Evolutionary conservation across 805 yeast species (phyloP).

Genomic region (Middelhovenomyces tepae): DNA sequence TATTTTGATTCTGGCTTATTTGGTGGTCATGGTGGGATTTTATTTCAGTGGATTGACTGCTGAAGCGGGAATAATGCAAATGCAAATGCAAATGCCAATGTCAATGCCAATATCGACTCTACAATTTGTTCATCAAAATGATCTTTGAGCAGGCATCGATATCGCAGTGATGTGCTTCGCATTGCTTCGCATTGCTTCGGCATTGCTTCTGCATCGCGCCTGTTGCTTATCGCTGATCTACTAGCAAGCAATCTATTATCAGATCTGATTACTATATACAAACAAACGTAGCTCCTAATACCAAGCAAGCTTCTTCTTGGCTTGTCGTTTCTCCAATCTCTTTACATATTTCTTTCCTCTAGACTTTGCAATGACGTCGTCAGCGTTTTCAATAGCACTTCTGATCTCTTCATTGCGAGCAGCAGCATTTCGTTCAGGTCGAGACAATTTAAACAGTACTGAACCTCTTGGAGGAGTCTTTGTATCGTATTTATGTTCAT

Average conservation of each 20-base stretch:
- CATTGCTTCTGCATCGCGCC: no score
- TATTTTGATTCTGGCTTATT: slow-evolving; percentile 68
- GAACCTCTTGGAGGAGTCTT: slow-evolving; percentile 73
- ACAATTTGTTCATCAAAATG: no score
- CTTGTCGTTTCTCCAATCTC: slow-evolving; percentile 37
- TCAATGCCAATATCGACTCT: no score
- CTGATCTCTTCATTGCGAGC: slow-evolving; percentile 48
- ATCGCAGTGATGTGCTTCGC: no score
- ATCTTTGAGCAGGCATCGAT: no score
- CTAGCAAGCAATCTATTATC: no score
- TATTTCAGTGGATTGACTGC: slow-evolving; percentile 46
- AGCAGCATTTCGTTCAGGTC: slow-evolving; percentile 56
- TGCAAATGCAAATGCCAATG: no score
- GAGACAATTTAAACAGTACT: slow-evolving; percentile 66
- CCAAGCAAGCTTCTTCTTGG: slow-evolving; percentile 31
- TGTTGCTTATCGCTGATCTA: no score
- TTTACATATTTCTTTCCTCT: slow-evolving; percentile 45
- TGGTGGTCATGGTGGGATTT: slow-evolving; percentile 72
- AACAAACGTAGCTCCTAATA: slow-evolving; percentile 17
- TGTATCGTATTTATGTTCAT: slow-evolving; percentile 62
- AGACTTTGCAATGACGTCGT: slow-evolving; percentile 52
- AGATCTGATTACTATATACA: slow-evolving; percentile 2
- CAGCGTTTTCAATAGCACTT: slow-evolving; percentile 56
- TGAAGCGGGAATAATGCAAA: no score
- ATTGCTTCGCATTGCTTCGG: no score